Conservation (phyloP, 2,329 filamentous ascomycete genomes). For the Aspergillus aculeatus region DNA sequence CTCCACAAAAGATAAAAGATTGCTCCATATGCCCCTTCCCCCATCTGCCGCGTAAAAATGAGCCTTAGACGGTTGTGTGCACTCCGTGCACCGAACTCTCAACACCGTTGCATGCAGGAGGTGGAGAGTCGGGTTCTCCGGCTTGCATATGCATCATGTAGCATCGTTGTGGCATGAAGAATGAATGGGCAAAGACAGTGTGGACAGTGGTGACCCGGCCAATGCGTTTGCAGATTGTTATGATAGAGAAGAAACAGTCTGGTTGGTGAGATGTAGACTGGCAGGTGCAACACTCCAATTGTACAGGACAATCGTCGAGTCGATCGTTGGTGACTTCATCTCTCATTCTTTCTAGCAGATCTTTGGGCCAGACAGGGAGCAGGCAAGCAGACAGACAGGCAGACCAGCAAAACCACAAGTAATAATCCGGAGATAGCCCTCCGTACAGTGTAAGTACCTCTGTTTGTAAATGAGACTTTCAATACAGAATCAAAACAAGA, state of each 20-base stretch:
- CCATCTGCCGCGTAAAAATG: not conserved
- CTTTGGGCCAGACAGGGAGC: not conserved
- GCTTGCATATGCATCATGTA: constrained; percentile 1
- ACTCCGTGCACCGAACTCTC: not conserved
- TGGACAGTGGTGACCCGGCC: not conserved
- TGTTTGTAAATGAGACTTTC: constrained; percentile 3
- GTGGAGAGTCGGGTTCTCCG: not conserved
- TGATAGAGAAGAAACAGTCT: not conserved
- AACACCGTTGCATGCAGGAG: constrained; percentile 1
- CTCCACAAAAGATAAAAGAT: not conserved
- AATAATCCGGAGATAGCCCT: not conserved
- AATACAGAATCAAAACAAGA: not conserved
- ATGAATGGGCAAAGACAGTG: not conserved
- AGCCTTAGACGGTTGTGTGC: not conserved
- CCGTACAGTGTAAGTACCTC: constrained; percentile 6
- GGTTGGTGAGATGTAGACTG: not conserved
- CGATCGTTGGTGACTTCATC: not conserved
- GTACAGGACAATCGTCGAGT: not conserved
- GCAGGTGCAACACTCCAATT: constrained; percentile 1
- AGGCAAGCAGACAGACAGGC: too few relatives aligned
- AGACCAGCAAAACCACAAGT: not conserved
- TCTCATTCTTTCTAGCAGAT: not conserved
- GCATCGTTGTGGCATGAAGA: not conserved
- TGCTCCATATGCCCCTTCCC: not conserved
- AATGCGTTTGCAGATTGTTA: not conserved